phyloP scores from a whole-genome alignment of 257 asterid species.

The Nicotiana undulata region DNA sequence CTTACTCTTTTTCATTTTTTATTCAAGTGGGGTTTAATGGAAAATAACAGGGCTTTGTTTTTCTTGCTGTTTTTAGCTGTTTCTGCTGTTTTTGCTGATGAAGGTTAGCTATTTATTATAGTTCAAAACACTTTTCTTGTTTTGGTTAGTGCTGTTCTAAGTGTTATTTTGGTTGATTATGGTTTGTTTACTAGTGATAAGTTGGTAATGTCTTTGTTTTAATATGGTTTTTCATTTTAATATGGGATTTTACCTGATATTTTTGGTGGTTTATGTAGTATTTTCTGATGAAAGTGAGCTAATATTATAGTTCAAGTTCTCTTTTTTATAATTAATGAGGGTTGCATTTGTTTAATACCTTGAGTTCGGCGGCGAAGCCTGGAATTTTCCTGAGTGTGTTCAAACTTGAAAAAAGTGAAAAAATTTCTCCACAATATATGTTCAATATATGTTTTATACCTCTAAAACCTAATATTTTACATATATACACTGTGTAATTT shows the following conservation, averaged over 20 bases:
- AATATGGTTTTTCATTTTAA: no score
- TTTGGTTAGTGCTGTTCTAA: neutral
- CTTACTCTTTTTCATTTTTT: neutral
- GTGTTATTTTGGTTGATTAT: neutral
- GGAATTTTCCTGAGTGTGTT: no score
- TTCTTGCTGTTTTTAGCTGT: slow-evolving; percentile 38
- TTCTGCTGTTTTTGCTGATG: slow-evolving; percentile 69
- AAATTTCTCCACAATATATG: no score
- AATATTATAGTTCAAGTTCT: neutral
- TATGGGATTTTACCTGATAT: no score
- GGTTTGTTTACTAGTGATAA: neutral
- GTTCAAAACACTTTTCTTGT: neutral
- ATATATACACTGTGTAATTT: no score
- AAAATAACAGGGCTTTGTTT: slow-evolving; percentile 23
- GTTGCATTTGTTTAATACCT: no score
- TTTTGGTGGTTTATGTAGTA: neutral
- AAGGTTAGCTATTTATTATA: slow-evolving; percentile 35
- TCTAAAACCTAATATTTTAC: no score
- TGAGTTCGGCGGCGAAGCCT: no score
- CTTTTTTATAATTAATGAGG: no score
- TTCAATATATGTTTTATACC: no score
- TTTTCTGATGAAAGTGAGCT: slow-evolving; percentile 22
- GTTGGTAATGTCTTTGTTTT: neutral
- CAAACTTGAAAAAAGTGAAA: no score
- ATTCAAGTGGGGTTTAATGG: neutral